Evolutionary conservation across 306 rosid species (phyloP), one percentile per base, ranked within the genome.

Genomic region (Dryas alaskensis): DNA sequence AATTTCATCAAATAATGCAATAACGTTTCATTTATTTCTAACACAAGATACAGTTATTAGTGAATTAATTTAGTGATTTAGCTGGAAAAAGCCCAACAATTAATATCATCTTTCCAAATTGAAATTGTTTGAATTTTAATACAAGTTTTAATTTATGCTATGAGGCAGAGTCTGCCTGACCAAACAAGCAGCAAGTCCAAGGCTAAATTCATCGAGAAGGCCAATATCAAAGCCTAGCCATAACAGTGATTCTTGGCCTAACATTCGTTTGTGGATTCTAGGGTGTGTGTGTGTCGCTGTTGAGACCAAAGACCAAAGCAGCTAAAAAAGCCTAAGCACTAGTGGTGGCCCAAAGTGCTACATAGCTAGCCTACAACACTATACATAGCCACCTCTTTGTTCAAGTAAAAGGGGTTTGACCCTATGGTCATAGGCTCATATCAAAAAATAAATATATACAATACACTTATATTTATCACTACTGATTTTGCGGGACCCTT

Each of bases 191-290:
- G 72, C 72, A 49, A 37, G 6, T 40, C 72, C 90, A 83, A 87
- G 83, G 90, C 55, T 54, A 65, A 59, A 1, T 63, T 67, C 54
- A 73, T 83, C 83, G 83, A 81, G 87, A 81, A 73, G 66, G 54
- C 57, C 72, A 70, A 54, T 7, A 54, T 17, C 27, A 54, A 75
- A 75, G 39, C 83, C 85, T 43, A 80, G 50, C 62, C 65, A 54
- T 16, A 57, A 54, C 48, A 48, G 76, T 50, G 55, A 11, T n/a
- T 79, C 50, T 69, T 16, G 11, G 65, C 79, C 79, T 75, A 84
- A 87, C 87, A 84, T 82, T 87, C 88, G 67, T 80, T 78, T 73
- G 48, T 77, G 79, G 87, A 82, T 81, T 79, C 80, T 74, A 74
- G 83, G 82, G 72, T 65, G 69, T 60, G 51, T 25, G 72, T 65